Conservation (phyloP, 495 filamentous ascomycete genomes). For the Tuber magnatum region DNA sequence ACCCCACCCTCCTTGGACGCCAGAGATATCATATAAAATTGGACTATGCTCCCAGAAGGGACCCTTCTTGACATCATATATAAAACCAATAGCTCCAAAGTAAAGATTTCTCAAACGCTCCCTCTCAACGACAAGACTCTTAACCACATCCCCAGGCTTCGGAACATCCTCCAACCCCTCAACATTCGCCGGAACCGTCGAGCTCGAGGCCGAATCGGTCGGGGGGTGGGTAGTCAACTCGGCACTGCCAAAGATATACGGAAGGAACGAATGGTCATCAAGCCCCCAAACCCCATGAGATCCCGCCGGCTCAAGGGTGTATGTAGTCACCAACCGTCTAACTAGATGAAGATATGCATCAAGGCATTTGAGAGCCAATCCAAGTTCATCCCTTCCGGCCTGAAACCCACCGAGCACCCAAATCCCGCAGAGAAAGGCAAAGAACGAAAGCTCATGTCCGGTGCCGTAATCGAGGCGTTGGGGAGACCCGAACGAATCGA, state of each 20-base stretch:
- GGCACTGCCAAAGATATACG: slow-evolving; percentile 91
- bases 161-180: slow-evolving; percentile 69
- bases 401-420: slow-evolving; percentile 84
- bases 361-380: slow-evolving; percentile 35
- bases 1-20: slow-evolving; percentile 82
- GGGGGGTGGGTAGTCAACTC: slow-evolving; percentile 64
- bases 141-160: slow-evolving; percentile 60
- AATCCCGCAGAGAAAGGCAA: slow-evolving; percentile 79
- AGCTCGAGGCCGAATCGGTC: slow-evolving; percentile 54
- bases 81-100: slow-evolving; percentile 97
- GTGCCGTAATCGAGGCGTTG: slow-evolving; percentile 93
- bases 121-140: slow-evolving; percentile 56
- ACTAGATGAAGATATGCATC: slow-evolving; percentile 64
- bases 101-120: slow-evolving; percentile 77
- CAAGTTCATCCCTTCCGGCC: slow-evolving; percentile 42
- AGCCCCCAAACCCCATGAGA: slow-evolving; percentile 95
- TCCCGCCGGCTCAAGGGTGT: slow-evolving; percentile 91
- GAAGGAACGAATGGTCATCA: slow-evolving; percentile 94
- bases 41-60: slow-evolving; percentile 99
- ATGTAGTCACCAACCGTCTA: slow-evolving; percentile 76
- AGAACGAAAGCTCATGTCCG: slow-evolving; percentile 88
- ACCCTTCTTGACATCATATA: slow-evolving; percentile 93
- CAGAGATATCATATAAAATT: slow-evolving; percentile 89
- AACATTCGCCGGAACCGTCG: slow-evolving; percentile 46
- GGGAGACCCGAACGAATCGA: slow-evolving; percentile 79